Conservation (phyloP, 768 basidiomycete species). For the Russula abietina region DNA sequence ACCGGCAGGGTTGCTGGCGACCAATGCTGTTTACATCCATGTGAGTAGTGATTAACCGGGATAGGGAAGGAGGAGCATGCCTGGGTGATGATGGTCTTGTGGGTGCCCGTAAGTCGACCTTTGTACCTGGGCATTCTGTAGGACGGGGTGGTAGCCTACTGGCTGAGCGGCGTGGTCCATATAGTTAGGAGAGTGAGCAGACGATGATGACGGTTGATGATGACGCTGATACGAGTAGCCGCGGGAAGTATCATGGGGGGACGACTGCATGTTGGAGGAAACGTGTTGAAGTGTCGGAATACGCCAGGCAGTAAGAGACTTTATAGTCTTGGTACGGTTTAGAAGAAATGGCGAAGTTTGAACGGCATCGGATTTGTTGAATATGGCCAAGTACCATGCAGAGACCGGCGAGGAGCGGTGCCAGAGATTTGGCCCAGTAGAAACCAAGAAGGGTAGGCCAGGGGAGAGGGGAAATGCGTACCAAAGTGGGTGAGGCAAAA, state of each 20-base stretch:
- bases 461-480: slow-evolving; percentile 14
- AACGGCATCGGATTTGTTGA: slow-evolving; percentile 23
- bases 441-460: slow-evolving; percentile 11
- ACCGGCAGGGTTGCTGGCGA: not conserved
- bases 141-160: slow-evolving; percentile 1
- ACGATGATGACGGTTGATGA: slow-evolving; percentile 6
- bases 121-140: slow-evolving; percentile 9
- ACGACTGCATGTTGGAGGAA: slow-evolving; percentile 20
- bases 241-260: slow-evolving; percentile 16
- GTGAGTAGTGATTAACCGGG: slow-evolving; percentile 1
- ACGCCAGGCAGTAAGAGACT: slow-evolving; percentile 9
- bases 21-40: not conserved
- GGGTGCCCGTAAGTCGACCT: slow-evolving; percentile 12
- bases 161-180: slow-evolving; percentile 7
- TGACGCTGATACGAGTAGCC: slow-evolving; percentile 19
- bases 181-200: slow-evolving; percentile 11
- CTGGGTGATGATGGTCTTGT: slow-evolving; percentile 12
- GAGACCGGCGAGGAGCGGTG: slow-evolving; percentile 16
- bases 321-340: slow-evolving; percentile 13
- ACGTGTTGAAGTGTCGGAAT: slow-evolving; percentile 11
- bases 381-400: slow-evolving; percentile 14
- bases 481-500: slow-evolving; percentile 15
- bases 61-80: not conserved
- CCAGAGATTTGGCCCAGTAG: slow-evolving; percentile 17
- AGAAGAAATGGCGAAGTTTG: slow-evolving; percentile 16